Conservation (phyloP, 1,284 basidiomycete genomes). For the Ustilago xerochloae region DNA sequence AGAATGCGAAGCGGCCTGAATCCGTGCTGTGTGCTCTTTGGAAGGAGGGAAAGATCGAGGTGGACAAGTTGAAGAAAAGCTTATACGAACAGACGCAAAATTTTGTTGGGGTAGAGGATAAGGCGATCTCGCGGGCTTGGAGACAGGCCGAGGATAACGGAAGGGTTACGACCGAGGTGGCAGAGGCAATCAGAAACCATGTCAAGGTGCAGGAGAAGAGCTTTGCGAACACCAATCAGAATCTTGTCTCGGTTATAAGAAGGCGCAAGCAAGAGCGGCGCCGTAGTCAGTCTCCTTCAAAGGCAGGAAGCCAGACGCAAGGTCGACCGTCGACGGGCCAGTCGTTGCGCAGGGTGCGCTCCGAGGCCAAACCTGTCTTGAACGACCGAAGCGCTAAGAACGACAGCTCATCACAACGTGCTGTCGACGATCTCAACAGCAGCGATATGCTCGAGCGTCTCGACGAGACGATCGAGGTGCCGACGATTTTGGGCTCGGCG, state of each 20-base stretch:
- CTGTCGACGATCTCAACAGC: conserved; percentile 17
- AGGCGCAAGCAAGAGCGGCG: neutral
- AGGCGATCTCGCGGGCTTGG: conserved; percentile 27
- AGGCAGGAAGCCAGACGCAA: neutral
- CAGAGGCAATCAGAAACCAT: conserved; percentile 13
- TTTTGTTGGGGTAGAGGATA: conserved; percentile 28
- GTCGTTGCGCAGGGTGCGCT: conserved; percentile 25
- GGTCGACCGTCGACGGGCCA: neutral
- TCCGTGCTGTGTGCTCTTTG: conserved; percentile 40
- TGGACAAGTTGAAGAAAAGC: conserved; percentile 10
- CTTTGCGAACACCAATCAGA: conserved; percentile 17
- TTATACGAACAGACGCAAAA: conserved; percentile 12
- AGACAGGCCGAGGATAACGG: conserved; percentile 8
- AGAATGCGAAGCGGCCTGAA: conserved; percentile 14
- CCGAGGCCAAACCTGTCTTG: conserved; percentile 8
- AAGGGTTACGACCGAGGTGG: conserved; percentile 5
- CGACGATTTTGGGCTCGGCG: conserved; percentile 14
- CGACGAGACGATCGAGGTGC: conserved; percentile 26
- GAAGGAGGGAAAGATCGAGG: conserved; percentile 18
- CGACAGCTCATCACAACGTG: neutral
- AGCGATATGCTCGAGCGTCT: conserved; percentile 4
- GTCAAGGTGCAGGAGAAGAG: conserved; percentile 27
- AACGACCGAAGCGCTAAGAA: neutral
- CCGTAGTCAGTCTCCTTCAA: neutral
- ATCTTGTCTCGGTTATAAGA: conserved; percentile 9